Evolutionary conservation across 2,329 filamentous ascomycete genomes (phyloP), one percentile per base, ranked within the genome.

Genomic region (Phaeosphaeria sp.): DNA sequence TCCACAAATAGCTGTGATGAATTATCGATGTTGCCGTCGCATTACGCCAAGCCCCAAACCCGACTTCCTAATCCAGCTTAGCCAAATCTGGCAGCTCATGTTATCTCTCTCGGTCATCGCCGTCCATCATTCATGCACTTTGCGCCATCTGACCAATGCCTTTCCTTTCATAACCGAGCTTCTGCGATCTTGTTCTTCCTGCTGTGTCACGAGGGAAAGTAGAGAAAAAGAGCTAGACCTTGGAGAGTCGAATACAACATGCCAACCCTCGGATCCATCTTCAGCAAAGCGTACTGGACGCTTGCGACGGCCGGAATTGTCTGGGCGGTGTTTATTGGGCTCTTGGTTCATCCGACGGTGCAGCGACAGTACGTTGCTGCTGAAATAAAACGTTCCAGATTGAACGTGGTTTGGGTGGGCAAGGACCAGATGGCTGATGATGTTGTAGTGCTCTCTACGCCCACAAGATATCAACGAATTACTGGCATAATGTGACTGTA

Each of bases 301-400:
- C 68, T 80, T 18, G 72, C 75, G 6, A 82, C 83, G 17, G 82
- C 87, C 15, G 81, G 91, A 7, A 84, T 84, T 41, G 67, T 90
- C 23, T 96, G 95, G 77, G 78, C 86, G 18, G 71, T 85, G 25
- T 88, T 90, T 61, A 77, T 96, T n/a, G 78, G 83, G 2, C 78
- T 90, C 10, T 79, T 91, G 57, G 85, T 89, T 15, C 87, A 86
- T 68, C 88, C 91, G 2, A 86, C 83, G 66, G 80, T 96, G 52
- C 94, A 98, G 75, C 84, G 90, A 79, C 88, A 93, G 93, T 96
- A 83, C 79, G n/a, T n/a, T n/a, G n/a, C n/a, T n/a, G n/a, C n/a
- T n/a, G n/a, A n/a, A n/a, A n/a, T n/a, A n/a, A n/a, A n/a, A n/a
- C n/a, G n/a, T n/a, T n/a, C n/a, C n/a, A n/a, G n/a, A n/a, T n/a